phyloP scores from a whole-genome alignment of 2,329 filamentous ascomycete genomes.

The Hymenoscyphus occultus region DNA sequence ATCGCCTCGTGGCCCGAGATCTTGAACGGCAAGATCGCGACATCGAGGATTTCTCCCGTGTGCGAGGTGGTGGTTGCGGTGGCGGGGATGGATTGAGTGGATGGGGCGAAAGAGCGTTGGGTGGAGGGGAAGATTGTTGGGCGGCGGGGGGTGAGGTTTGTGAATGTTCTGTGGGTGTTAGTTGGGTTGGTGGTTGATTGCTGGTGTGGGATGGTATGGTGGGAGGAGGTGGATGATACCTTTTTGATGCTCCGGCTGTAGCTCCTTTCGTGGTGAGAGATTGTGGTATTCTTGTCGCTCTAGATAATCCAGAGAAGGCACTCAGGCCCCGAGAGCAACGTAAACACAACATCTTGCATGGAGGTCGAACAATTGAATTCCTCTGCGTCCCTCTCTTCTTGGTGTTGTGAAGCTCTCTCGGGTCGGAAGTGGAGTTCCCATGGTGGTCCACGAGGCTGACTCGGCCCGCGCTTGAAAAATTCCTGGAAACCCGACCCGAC shows the following conservation, averaged over 20 bases:
- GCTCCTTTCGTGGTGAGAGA: constrained; percentile 14
- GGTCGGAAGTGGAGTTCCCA: background rate
- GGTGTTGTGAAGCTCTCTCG: background rate
- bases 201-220: background rate
- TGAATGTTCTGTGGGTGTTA: constrained; percentile 31
- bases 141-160: constrained; percentile 31
- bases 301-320: constrained; percentile 19
- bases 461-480: background rate
- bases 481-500: background rate
- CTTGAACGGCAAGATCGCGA: constrained; percentile 29
- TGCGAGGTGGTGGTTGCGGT: constrained; percentile 5
- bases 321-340: constrained; percentile 29
- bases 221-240: constrained; percentile 18
- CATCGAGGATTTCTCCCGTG: constrained; percentile 20
- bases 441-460: background rate
- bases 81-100: background rate
- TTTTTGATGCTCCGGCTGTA: constrained; percentile 15
- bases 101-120: background rate
- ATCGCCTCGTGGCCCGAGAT: constrained; percentile 35
- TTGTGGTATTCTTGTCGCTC: constrained; percentile 14
- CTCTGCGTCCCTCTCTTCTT: background rate
- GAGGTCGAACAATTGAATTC: background rate
- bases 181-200: constrained; percentile 5
- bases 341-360: constrained; percentile 33
- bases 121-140: constrained; percentile 29